Percentiles rank a stretch among this genome's conserved stretches.
Conservation (phyloP, 2,329 filamentous ascomycete species). For the Aureobasidium sp. region DNA sequence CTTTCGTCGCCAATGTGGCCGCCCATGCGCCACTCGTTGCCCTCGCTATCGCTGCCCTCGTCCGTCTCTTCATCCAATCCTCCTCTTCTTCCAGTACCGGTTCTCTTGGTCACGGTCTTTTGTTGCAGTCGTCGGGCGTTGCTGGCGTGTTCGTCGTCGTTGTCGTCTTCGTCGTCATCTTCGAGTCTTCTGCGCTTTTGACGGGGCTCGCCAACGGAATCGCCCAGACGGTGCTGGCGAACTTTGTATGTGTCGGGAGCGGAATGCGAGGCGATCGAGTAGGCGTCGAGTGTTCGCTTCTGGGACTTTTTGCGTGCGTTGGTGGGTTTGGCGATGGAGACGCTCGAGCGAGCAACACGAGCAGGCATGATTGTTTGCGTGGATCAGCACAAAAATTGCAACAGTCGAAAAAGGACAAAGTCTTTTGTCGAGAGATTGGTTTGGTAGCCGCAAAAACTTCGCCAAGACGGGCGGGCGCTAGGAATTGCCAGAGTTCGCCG, state of each 20-base stretch:
- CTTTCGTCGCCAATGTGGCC: conserved; percentile 53
- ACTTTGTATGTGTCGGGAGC: conserved; percentile 45
- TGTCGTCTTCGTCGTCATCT: conserved; percentile 45
- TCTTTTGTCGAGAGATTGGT: neutral
- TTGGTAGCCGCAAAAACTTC: conserved; percentile 2
- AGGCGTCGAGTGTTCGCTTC: conserved; percentile 52
- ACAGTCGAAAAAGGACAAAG: neutral
- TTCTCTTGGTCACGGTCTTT: conserved; percentile 25
- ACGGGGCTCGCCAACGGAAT: conserved; percentile 36
- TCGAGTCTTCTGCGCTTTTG: conserved; percentile 35
- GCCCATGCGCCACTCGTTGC: conserved; percentile 76
- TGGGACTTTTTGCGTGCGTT: conserved; percentile 34
- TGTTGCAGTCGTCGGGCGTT: conserved; percentile 22
- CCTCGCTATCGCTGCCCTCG: conserved; percentile 74
- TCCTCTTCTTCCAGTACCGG: conserved; percentile 10
- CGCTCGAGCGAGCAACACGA: conserved; percentile 31
- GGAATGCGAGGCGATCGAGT: conserved; percentile 54
- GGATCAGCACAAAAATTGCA: neutral
- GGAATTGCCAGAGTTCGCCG: neutral
- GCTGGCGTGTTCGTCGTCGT: conserved; percentile 32
- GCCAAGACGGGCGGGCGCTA: conserved; percentile 1
- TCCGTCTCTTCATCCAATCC: conserved; percentile 45
- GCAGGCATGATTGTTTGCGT: conserved; percentile 33
- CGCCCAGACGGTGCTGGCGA: conserved; percentile 49
- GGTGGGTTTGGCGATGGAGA: conserved; percentile 26